Evolutionary conservation across 345 rosid genomes (phyloP).

Genomic region (Brassica incana): DNA sequence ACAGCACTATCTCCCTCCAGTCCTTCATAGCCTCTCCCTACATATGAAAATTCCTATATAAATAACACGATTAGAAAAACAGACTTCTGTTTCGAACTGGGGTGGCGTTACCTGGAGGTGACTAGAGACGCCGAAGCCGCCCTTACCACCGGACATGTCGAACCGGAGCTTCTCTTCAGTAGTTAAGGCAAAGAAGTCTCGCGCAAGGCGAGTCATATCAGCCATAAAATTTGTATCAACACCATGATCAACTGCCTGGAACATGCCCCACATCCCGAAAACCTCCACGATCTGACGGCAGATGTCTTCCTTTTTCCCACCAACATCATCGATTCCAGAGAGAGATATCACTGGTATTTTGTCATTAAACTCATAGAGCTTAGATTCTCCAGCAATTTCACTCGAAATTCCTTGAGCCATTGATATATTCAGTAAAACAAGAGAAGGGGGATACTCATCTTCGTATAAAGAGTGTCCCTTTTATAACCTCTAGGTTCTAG

Average conservation of each 20-base stretch:
- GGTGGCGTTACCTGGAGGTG: slow-evolving; percentile 70
- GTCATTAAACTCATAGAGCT: slow-evolving; percentile 55
- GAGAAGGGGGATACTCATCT: neutral
- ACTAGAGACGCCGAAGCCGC: slow-evolving; percentile 92
- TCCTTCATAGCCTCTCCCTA: slow-evolving; percentile 90
- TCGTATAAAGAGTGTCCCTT: neutral
- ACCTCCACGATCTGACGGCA: slow-evolving; percentile 79
- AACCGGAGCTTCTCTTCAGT: slow-evolving; percentile 79
- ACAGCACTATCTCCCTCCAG: slow-evolving; percentile 91
- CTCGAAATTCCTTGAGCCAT: neutral
- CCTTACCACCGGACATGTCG: slow-evolving; percentile 94
- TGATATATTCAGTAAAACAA: neutral
- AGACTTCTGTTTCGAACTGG: neutral
- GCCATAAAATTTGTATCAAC: slow-evolving; percentile 53
- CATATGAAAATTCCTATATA: neutral
- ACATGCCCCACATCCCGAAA: slow-evolving; percentile 91
- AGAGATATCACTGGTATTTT: slow-evolving; percentile 82
- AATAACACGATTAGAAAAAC: neutral
- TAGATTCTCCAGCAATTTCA: neutral
- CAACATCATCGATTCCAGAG: slow-evolving; percentile 60
- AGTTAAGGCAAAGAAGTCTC: slow-evolving; percentile 69
- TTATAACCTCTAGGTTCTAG: neutral
- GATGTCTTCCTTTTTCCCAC: slow-evolving; percentile 53
- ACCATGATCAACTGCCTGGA: slow-evolving; percentile 90
- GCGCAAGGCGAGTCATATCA: slow-evolving; percentile 69